These are phyloP conservation scores for Schizosaccharomyces osmophilus DNA, from an alignment of 805 yeast genomes.

Conservation along the genomic window DNA sequence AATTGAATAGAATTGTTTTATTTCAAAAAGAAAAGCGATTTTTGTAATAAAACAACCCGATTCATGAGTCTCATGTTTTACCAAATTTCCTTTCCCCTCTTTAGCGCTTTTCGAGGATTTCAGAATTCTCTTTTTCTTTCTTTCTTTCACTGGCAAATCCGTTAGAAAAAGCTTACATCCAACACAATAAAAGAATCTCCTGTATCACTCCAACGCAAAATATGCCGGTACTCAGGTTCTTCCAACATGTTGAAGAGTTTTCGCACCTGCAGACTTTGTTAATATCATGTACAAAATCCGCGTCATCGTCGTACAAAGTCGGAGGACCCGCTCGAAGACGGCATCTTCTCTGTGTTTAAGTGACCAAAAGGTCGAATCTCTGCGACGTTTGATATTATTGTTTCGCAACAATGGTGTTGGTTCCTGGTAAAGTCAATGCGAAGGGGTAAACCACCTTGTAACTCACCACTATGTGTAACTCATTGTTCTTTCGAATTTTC, in stretches of 20 bases:
- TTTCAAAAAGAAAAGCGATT: neutral
- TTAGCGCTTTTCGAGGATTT: neutral
- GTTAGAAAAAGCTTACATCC: constrained; percentile 19
- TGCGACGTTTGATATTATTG: neutral
- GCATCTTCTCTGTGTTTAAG: neutral
- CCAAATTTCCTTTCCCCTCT: neutral
- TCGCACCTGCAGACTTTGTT: neutral
- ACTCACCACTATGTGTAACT: no score
- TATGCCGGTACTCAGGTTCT: constrained; percentile 44
- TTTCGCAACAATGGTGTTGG: neutral
- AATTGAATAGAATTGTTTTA: neutral
- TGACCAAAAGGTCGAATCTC: neutral
- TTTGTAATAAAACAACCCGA: neutral
- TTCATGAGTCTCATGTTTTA: neutral
- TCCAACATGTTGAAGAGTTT: constrained; percentile 44
- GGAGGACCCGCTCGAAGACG: neutral
- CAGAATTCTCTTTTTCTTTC: neutral
- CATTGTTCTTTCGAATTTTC: no score
- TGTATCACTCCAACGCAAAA: constrained; percentile 65
- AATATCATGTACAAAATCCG: neutral
- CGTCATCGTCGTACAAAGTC: neutral
- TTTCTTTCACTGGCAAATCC: neutral
- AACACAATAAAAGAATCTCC: constrained; percentile 76
- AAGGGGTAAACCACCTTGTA: no score
- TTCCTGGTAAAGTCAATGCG: neutral